phyloP scores from a whole-genome alignment of 2,329 filamentous ascomycete genomes.

The Trichoderma gracile region DNA sequence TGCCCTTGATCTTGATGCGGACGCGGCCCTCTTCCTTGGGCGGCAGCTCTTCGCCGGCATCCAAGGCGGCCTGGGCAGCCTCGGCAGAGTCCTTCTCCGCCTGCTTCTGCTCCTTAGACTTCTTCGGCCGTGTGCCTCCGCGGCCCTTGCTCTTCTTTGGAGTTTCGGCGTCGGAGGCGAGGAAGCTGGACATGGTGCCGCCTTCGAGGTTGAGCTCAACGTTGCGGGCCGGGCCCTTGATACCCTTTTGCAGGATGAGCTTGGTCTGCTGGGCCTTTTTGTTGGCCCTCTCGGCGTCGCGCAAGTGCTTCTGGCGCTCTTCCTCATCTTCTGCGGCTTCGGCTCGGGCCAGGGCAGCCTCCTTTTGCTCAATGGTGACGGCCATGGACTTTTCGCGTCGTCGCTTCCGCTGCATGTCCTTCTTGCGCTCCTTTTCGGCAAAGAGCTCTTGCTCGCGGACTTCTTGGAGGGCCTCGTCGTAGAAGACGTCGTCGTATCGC shows the following conservation, averaged over 20 bases:
- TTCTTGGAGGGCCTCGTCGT: constrained; percentile 77
- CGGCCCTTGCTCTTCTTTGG: constrained; percentile 55
- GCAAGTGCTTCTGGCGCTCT: constrained; percentile 76
- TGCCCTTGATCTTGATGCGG: constrained; percentile 63
- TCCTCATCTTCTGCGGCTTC: constrained; percentile 77
- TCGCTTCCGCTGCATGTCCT: constrained; percentile 98
- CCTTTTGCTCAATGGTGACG: constrained; percentile 87
- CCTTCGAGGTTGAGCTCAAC: constrained; percentile 81
- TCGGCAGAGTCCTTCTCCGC: constrained; percentile 82
- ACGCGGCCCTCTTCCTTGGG: constrained; percentile 61
- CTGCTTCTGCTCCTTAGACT: constrained; percentile 84
- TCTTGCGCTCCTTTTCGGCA: constrained; percentile 98
- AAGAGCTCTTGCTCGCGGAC: constrained; percentile 88
- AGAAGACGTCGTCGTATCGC: constrained; percentile 74
- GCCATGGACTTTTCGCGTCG: constrained; percentile 95
- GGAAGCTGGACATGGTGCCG: constrained; percentile 82
- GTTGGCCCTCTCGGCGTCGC: constrained; percentile 84
- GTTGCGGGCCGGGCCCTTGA: constrained; percentile 71
- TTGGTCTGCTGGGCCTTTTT: constrained; percentile 93
- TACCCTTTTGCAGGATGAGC: constrained; percentile 80
- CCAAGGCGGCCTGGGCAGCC: constrained; percentile 80
- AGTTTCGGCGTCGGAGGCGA: constrained; percentile 61
- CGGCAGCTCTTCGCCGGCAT: constrained; percentile 71
- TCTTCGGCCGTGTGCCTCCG: constrained; percentile 74
- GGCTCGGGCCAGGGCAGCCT: constrained; percentile 76